Percentiles rank a stretch among this genome's conserved stretches.
These are phyloP conservation scores for Brassica nigra DNA, from an alignment of 345 rosid species.

Conservation along the genomic window DNA sequence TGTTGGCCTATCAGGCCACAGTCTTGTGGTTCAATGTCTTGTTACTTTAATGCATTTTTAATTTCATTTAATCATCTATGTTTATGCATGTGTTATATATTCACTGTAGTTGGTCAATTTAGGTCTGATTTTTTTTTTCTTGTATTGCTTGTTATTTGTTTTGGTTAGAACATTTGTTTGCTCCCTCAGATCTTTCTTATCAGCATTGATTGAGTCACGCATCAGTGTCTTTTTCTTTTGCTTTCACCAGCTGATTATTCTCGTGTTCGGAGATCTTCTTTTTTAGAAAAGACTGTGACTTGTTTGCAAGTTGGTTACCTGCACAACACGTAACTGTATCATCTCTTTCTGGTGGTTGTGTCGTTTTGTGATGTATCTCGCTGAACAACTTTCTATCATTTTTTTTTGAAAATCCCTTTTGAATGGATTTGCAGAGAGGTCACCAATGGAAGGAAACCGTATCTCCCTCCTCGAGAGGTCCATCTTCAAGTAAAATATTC, in stretches of 20 bases:
- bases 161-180: slow-evolving; percentile 2
- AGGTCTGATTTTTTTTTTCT: slow-evolving; percentile 15
- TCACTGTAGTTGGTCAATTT: slow-evolving; percentile 35
- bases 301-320: slow-evolving; percentile 19
- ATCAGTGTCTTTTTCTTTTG: neutral
- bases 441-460: slow-evolving; percentile 46
- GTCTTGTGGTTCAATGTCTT: slow-evolving; percentile 20
- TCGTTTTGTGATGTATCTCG: neutral
- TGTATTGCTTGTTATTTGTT: neutral
- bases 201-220: slow-evolving; percentile 4
- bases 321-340: slow-evolving; percentile 6
- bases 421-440: slow-evolving; percentile 46
- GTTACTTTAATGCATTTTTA: slow-evolving; percentile 1
- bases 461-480: slow-evolving; percentile 34
- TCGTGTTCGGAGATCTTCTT: slow-evolving; percentile 29
- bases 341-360: slow-evolving; percentile 14
- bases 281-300: slow-evolving; percentile 9
- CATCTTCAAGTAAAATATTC: slow-evolving; percentile 43
- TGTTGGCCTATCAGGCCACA: slow-evolving; percentile 38
- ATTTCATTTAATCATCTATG: slow-evolving; percentile 1
- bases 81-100: neutral
- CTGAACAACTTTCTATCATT: neutral
- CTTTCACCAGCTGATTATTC: slow-evolving; percentile 10
- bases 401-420: neutral
- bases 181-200: neutral